These are phyloP conservation scores for Leccinum griseonigrum DNA, from an alignment of 1,284 basidiomycete genomes.

Conservation along the genomic window DNA sequence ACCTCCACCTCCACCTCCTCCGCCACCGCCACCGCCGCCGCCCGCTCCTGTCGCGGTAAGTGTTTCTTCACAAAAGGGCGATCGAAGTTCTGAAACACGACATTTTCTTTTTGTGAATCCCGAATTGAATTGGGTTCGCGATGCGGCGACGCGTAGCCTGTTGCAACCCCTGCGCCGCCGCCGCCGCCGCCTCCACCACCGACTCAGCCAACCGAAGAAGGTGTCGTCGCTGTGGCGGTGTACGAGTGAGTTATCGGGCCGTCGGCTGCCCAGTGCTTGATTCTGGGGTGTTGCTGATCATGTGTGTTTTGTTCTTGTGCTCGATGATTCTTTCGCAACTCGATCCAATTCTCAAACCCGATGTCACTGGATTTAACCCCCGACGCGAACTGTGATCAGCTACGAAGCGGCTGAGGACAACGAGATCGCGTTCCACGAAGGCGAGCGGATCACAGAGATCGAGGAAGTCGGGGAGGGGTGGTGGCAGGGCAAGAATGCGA, in stretches of 20 bases:
- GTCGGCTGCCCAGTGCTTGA: no score
- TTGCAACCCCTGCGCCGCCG: conserved; percentile 36
- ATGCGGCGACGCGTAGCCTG: conserved; percentile 32
- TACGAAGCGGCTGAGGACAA: conserved; percentile 89
- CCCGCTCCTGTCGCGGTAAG: conserved; percentile 44
- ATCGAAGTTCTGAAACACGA: no score
- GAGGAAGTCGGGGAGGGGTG: conserved; percentile 80
- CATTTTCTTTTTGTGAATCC: background rate
- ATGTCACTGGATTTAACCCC: background rate
- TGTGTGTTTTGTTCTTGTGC: no score
- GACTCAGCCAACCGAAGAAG: conserved; percentile 45
- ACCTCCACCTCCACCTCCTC: conserved; percentile 39
- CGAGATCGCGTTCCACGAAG: conserved; percentile 82
- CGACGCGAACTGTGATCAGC: conserved; percentile 36
- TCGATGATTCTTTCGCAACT: background rate
- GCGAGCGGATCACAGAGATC: conserved; percentile 73
- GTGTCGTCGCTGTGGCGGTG: conserved; percentile 64
- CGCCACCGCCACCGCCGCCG: conserved; percentile 47
- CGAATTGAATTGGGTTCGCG: conserved; percentile 18
- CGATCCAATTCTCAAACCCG: background rate
- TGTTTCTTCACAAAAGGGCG: background rate
- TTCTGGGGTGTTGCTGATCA: no score
- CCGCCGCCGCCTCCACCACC: conserved; percentile 35
- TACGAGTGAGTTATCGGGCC: conserved; percentile 60
- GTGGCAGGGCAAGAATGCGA: conserved; percentile 75